Evolutionary conservation across 768 basidiomycete species (phyloP).

Genomic region (Hericium coralloides): DNA sequence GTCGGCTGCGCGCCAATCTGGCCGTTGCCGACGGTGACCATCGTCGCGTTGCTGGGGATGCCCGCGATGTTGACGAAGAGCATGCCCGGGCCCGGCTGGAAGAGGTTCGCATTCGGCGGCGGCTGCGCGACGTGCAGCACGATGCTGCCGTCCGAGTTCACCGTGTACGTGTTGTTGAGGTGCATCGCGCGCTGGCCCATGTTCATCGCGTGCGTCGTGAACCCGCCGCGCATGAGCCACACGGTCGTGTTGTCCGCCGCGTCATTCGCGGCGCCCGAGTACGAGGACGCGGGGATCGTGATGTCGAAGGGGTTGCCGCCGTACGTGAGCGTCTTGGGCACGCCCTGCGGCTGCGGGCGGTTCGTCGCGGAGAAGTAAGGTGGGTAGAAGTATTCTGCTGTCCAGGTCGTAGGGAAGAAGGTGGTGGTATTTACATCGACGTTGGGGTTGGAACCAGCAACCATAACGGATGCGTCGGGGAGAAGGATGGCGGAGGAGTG

Average conservation of each 20-base stretch:
- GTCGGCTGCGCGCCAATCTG: slow-evolving; percentile 64
- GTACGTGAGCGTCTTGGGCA: slow-evolving; percentile 73
- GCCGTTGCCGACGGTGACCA: slow-evolving; percentile 74
- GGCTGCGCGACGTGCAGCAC: slow-evolving; percentile 74
- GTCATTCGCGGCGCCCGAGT: slow-evolving; percentile 56
- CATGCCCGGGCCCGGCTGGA: slow-evolving; percentile 85
- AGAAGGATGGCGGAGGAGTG: slow-evolving; percentile 89
- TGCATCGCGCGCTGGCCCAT: slow-evolving; percentile 80
- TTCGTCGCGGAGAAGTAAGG: slow-evolving; percentile 65
- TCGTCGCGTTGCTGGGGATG: slow-evolving; percentile 72
- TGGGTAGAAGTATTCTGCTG: slow-evolving; percentile 87
- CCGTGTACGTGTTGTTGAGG: slow-evolving; percentile 79
- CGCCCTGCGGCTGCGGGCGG: slow-evolving; percentile 60
- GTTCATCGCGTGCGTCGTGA: slow-evolving; percentile 81
- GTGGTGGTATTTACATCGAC: slow-evolving; percentile 64
- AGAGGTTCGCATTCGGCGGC: slow-evolving; percentile 76
- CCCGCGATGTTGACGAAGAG: slow-evolving; percentile 79
- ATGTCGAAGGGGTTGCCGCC: slow-evolving; percentile 80
- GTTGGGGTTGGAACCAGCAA: slow-evolving; percentile 93
- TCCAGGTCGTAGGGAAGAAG: slow-evolving; percentile 67
- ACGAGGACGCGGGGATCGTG: slow-evolving; percentile 54
- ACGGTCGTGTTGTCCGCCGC: slow-evolving; percentile 71
- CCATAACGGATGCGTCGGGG: slow-evolving; percentile 76
- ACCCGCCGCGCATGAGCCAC: slow-evolving; percentile 75
- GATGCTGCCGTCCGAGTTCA: slow-evolving; percentile 69